phyloP scores from a whole-genome alignment of 768 basidiomycete species.

The Phlegmacium glaucopus region DNA sequence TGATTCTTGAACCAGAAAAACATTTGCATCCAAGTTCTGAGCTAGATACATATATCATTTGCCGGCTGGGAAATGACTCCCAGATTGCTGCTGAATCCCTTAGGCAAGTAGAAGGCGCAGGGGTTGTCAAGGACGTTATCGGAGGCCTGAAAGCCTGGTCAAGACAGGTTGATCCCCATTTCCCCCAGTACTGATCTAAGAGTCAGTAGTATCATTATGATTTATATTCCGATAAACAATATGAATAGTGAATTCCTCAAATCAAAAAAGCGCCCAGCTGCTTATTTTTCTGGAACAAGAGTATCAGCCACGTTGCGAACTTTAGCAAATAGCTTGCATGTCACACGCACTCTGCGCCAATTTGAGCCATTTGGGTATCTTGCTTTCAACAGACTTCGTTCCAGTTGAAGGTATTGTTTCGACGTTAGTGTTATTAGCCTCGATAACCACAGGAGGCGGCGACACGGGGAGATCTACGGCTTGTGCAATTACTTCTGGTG shows the following conservation, averaged over 20 bases:
- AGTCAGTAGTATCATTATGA: not conserved
- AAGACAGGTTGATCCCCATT: constrained; percentile 62
- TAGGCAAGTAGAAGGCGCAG: constrained; percentile 26
- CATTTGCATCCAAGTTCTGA: constrained; percentile 27
- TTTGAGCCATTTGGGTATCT: constrained; percentile 81
- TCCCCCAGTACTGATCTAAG: constrained; percentile 75
- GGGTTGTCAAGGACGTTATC: constrained; percentile 60
- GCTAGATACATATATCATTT: constrained; percentile 58
- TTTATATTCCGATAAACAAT: not conserved
- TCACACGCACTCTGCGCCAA: constrained; percentile 50
- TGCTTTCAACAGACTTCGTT: constrained; percentile 36
- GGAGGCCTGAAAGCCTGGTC: constrained; percentile 87
- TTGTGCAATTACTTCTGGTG: constrained; percentile 47
- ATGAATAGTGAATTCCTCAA: not conserved
- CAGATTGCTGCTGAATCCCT: constrained; percentile 78
- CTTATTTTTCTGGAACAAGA: not conserved
- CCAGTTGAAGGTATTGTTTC: constrained; percentile 4
- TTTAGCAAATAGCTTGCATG: not conserved
- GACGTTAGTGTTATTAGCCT: constrained; percentile 2
- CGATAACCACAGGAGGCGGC: constrained; percentile 14
- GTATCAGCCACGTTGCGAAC: not conserved
- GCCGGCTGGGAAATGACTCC: constrained; percentile 91
- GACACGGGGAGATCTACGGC: constrained; percentile 70
- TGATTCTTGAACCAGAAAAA: constrained; percentile 58
- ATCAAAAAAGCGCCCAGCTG: not conserved